Base-by-base conservation (phyloP, 805 yeast genomes). In the Starmerella stigmatis region DNA sequence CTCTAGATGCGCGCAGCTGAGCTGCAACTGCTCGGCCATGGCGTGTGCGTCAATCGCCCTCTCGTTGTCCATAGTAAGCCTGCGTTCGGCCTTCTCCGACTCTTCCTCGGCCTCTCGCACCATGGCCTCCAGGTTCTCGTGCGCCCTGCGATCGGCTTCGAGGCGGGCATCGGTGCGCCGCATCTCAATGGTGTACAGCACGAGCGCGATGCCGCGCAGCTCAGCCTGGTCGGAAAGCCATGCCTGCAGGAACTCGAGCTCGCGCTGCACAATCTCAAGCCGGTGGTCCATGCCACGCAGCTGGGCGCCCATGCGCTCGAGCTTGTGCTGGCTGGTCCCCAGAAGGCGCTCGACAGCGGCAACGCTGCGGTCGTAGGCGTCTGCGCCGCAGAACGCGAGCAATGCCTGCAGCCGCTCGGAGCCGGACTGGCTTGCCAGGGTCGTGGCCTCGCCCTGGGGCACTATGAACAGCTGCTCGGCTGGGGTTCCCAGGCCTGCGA, bases 381-480 rank as follows among this genome's bases (percentile, higher is more conserved):
- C 80, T 0, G 97, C 95, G 16, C 98, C 98, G 25, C 96, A 92
- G 27, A 89, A 95, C 57, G 86, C 95, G 54, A 89, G 86, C 54
- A 92, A 66, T 31, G 88, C 65, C 28, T 74, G 72, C 42, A 89
- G 68, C 49, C 96, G 74, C 58, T 88, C 96, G 3, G 74, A 59
- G 59, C 86, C 96, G 55, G 83, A 83, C 0, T 96, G 89, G 58
- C 86, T 86, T 0, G 97, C 89, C 48, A 92, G 69, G 0, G 83
- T 72, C 1, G 95, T 81, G 55, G 92, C 85, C 55, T 84, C 72
- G 17, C 98, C 98, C 64, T 92, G 98, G 0, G 98, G 97, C 5
- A 92, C 97, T 54, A 92, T 89, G 61, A 89, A 89, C 63, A 88
- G 89, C 1, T 96, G 96, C 52, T 86, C 88, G 5, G 86, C 78